These are phyloP conservation scores for Coprinellus aureogranulatus DNA, from an alignment of 768 basidiomycete species.

Conservation along the genomic window DNA sequence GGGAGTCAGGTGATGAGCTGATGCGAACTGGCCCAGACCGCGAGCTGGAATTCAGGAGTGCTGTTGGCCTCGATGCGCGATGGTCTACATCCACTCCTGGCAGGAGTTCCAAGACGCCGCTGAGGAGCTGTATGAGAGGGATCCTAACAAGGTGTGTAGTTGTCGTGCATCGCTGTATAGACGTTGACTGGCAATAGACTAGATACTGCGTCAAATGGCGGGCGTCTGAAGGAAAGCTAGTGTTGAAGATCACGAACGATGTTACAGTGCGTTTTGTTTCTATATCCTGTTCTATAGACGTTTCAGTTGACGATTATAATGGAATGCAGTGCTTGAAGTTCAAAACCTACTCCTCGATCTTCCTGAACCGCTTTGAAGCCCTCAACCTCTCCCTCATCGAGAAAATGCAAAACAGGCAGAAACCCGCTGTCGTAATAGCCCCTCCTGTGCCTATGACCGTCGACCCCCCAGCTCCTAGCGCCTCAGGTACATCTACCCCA, in stretches of 20 bases:
- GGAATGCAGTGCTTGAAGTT: slow-evolving; percentile 84
- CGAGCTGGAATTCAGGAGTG: not conserved
- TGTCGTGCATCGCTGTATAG: not conserved
- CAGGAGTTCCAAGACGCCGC: slow-evolving; percentile 89
- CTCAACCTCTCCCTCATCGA: slow-evolving; percentile 84
- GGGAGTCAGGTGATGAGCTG: no score
- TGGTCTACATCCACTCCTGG: slow-evolving; percentile 91
- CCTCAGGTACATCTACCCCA: slow-evolving; percentile 29
- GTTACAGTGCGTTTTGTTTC: slow-evolving; percentile 58
- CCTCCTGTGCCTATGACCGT: slow-evolving; percentile 12
- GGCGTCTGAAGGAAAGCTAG: slow-evolving; percentile 78
- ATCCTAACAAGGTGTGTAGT: slow-evolving; percentile 69
- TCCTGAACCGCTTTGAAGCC: slow-evolving; percentile 93
- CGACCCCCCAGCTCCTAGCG: slow-evolving; percentile 22
- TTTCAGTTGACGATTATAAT: not conserved
- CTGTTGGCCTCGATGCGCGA: slow-evolving; percentile 42
- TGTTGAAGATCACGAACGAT: slow-evolving; percentile 93
- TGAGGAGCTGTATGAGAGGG: slow-evolving; percentile 76
- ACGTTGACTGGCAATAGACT: slow-evolving; percentile 46
- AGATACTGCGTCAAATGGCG: slow-evolving; percentile 94
- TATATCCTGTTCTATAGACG: not conserved
- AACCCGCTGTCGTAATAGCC: slow-evolving; percentile 23
- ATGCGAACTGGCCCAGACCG: slow-evolving; percentile 12
- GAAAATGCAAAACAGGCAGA: slow-evolving; percentile 74
- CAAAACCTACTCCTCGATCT: slow-evolving; percentile 91